A percentile compares a stretch with the other conserved stretches of the same genome.
These are phyloP conservation scores for Sechiopsis laciniata DNA, from an alignment of 306 rosid genomes.

Conservation along the genomic window DNA sequence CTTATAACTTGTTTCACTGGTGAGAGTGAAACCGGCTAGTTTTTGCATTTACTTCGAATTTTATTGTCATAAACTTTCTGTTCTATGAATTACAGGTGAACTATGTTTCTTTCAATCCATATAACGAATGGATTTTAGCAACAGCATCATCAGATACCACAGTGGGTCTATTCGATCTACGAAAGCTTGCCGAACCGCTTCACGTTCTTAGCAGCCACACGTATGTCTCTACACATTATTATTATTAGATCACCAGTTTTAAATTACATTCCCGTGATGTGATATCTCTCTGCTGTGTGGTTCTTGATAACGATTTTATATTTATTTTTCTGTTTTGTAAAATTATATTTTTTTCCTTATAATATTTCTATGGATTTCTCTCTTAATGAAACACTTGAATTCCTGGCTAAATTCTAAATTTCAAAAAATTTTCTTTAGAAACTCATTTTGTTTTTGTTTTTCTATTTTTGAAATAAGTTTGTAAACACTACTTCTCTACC, in stretches of 20 bases:
- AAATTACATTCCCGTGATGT: neutral
- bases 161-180: slow-evolving; percentile 67
- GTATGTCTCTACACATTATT: slow-evolving; percentile 36
- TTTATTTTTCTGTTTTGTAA: neutral
- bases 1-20: neutral
- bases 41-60: neutral
- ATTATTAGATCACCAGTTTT: neutral
- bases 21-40: neutral
- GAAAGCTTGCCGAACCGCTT: slow-evolving; percentile 58
- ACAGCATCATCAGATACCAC: slow-evolving; percentile 91
- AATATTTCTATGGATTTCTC: neutral
- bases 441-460: too few relatives aligned
- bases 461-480: too few relatives aligned
- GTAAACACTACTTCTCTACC: too few relatives aligned
- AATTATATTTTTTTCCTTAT: neutral
- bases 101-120: slow-evolving; percentile 76
- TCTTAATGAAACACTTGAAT: too few relatives aligned
- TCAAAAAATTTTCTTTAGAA: too few relatives aligned
- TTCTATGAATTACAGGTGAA: slow-evolving; percentile 51
- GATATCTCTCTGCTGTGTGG: neutral
- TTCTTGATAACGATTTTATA: neutral
- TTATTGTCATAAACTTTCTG: neutral
- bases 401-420: too few relatives aligned
- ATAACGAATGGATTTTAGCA: slow-evolving; percentile 78
- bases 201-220: slow-evolving; percentile 73